Base-by-base conservation (phyloP, 2,329 filamentous ascomycete species). In the Fusarium algeriense region DNA sequence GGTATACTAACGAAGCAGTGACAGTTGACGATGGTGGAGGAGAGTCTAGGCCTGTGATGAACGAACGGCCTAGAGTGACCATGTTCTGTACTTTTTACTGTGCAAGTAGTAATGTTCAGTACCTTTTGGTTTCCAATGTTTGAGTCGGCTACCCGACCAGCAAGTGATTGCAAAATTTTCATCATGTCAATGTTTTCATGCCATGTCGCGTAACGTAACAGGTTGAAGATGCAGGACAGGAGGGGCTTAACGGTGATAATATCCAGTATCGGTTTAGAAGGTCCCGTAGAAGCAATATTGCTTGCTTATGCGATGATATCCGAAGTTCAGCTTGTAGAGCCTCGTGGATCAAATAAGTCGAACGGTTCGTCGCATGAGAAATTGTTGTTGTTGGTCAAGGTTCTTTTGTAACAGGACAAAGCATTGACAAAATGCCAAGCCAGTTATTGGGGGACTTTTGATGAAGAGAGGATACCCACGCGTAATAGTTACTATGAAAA, bases 71-170 rank as follows among this genome's bases (percentile, higher is more conserved):
- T 64, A 56, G 60, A 67, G 65, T 64, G 56, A 70, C 61, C 65
- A 73, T 70, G 60, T 72, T 72, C 60, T 76, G 75, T 76, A 75
- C 65, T 59, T 70, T 76, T 69, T 75, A 75, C 70, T 75, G 72
- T 74, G 60, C 62, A 69, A 69, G 69, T 73, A 69, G 67, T 71
- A 70, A 73, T 64, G 34, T 70, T 69, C 60, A 72, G 73, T 65
- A 66, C 54, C 53, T 73, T 56, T 64, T 74, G 57, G 68, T 66
- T 69, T 75, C 58, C 52, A 61, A 57, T 14, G 12, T 50, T 35
- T 26, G 37, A 44, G 38, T 44, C 23, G 57, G 56, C 48, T 70
- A 30, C 48, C 49, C 45, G 45, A 64, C 58, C 48, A 52, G 64
- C 50, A 60, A 62, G 60, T 67, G 55, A 63, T 57, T 35, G 59